phyloP scores from a whole-genome alignment of 148 eudicot species.

The Amaranthus palmeri region DNA sequence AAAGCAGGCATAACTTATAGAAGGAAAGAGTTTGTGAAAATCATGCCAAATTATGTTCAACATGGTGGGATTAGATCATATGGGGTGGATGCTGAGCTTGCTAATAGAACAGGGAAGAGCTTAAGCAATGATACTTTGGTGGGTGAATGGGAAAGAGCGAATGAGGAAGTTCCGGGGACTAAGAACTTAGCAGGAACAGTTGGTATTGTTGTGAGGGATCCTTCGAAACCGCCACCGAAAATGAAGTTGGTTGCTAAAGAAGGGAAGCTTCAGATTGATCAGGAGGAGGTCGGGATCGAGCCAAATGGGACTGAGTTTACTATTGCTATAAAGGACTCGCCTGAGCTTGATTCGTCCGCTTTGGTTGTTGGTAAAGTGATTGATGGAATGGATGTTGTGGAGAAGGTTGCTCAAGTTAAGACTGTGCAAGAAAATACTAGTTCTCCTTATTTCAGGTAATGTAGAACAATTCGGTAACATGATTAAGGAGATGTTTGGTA shows the following conservation, averaged over 20 bases:
- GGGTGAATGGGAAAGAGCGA: slow-evolving; percentile 56
- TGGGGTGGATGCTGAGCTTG: slow-evolving; percentile 86
- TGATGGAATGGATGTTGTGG: slow-evolving; percentile 84
- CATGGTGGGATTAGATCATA: slow-evolving; percentile 90
- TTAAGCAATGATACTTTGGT: slow-evolving; percentile 40
- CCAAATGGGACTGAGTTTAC: slow-evolving; percentile 91
- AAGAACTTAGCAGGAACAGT: slow-evolving; percentile 67
- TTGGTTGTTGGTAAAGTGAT: slow-evolving; percentile 77
- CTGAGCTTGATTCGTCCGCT: slow-evolving; percentile 64
- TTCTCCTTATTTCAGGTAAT: slow-evolving; percentile 92
- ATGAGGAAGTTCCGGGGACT: slow-evolving; percentile 41
- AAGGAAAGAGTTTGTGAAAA: slow-evolving; percentile 72
- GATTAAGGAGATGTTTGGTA: no score
- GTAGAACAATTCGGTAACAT: neutral
- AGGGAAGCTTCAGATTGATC: slow-evolving; percentile 75
- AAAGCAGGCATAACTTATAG: slow-evolving; percentile 67
- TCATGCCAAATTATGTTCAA: slow-evolving; percentile 77
- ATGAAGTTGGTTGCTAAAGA: slow-evolving; percentile 67
- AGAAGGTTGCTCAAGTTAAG: slow-evolving; percentile 64
- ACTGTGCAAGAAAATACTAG: slow-evolving; percentile 86
- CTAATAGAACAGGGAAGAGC: slow-evolving; percentile 48
- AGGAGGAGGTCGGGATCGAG: slow-evolving; percentile 68
- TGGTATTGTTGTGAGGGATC: slow-evolving; percentile 73
- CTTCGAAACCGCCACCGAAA: slow-evolving; percentile 76
- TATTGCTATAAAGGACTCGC: slow-evolving; percentile 56